phyloP scores from a whole-genome alignment of 352 stramenopile genomes.

The Pseudoperonospora humuli region DNA sequence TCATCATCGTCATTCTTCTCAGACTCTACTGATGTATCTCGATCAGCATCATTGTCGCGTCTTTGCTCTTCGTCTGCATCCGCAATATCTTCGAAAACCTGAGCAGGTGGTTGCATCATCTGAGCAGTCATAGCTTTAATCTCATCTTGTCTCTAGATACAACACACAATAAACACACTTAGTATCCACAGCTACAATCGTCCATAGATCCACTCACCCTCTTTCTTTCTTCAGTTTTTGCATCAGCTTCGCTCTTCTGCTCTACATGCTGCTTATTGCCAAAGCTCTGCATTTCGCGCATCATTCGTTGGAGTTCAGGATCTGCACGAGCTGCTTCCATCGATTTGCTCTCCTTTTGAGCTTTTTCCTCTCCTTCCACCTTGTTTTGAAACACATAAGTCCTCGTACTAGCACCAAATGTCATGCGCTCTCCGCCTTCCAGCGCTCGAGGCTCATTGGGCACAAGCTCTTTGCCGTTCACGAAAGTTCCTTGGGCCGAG shows the following conservation, averaged over 20 bases:
- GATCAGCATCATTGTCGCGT: conserved; percentile 1
- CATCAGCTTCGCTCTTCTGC: not conserved
- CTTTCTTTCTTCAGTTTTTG: conserved; percentile 21
- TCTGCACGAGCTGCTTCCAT: conserved; percentile 6
- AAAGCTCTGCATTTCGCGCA: conserved; percentile 45
- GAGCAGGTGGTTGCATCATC: conserved; percentile 49
- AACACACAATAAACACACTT: conserved; percentile 2
- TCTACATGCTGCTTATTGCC: conserved; percentile 21
- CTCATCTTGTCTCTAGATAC: conserved; percentile 43
- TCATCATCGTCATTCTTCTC: conserved; percentile 36
- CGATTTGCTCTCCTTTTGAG: not conserved
- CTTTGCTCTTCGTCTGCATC: conserved; percentile 1
- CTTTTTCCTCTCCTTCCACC: conserved; percentile 5
- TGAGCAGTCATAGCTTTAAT: conserved; percentile 64
- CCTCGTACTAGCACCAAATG: conserved; percentile 54
- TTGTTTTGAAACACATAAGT: conserved; percentile 44
- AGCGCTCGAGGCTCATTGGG: conserved; percentile 36
- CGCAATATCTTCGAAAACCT: not conserved
- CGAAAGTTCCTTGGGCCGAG: conserved; percentile 79
- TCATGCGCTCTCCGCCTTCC: conserved; percentile 37
- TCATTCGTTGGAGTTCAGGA: conserved; percentile 26
- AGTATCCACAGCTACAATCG: not conserved
- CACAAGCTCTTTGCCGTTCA: conserved; percentile 63
- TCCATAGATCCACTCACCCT: conserved; percentile 23
- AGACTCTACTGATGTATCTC: conserved; percentile 12